Percentiles rank a stretch among this genome's conserved stretches.
Conservation (phyloP, 129 eudicot genomes). For the Saussurea involucrata region DNA sequence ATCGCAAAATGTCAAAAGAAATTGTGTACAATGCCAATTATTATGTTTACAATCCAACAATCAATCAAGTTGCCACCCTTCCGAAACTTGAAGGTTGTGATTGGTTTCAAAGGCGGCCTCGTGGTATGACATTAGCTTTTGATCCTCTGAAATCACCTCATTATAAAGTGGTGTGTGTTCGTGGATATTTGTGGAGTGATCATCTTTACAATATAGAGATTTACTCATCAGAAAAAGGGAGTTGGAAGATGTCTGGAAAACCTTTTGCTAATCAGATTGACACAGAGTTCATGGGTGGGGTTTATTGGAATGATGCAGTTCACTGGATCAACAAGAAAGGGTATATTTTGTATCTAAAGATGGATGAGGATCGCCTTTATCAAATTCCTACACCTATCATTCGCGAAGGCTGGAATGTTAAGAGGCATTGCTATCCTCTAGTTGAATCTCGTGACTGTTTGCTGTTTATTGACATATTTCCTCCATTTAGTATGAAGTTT, state of each 20-base stretch:
- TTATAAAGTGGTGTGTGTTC: constrained; percentile 28
- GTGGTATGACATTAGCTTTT: constrained; percentile 43
- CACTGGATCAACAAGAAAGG: constrained; percentile 42
- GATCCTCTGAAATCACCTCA: constrained; percentile 35
- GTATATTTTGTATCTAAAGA: constrained; percentile 20
- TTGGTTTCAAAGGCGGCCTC: constrained; percentile 12
- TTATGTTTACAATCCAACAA: constrained; percentile 49
- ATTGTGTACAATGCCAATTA: not conserved
- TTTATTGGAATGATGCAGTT: constrained; percentile 43
- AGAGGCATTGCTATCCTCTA: constrained; percentile 33
- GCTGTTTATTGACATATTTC: constrained; percentile 32
- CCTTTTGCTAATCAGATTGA: constrained; percentile 25
- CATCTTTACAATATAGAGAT: constrained; percentile 24
- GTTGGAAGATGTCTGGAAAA: constrained; percentile 28
- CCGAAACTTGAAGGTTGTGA: constrained; percentile 13
- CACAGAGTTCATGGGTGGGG: constrained; percentile 37
- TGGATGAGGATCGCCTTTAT: constrained; percentile 27
- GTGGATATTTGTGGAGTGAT: constrained; percentile 4
- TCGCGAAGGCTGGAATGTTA: constrained; percentile 11
- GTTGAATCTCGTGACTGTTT: constrained; percentile 44
- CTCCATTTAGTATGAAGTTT: constrained; percentile 11
- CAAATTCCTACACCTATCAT: constrained; percentile 24
- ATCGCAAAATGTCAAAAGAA: not conserved
- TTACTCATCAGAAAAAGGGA: constrained; percentile 33
- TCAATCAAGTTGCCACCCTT: constrained; percentile 28